phyloP scores from a whole-genome alignment of 2,329 filamentous ascomycete species.

The Cadophora malorum region DNA sequence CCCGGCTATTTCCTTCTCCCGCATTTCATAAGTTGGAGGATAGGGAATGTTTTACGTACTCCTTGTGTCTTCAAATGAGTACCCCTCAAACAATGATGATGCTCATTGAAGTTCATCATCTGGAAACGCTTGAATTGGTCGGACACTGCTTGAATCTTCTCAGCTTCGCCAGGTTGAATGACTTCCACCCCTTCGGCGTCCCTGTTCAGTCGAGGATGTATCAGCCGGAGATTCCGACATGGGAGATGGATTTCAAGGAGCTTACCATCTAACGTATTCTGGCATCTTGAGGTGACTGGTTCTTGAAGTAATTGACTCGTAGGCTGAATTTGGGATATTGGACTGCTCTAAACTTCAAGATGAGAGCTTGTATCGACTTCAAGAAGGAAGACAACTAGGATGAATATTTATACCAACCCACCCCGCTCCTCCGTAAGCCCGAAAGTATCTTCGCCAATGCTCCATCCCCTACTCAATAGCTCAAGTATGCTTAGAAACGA shows the following conservation, averaged over 20 bases:
- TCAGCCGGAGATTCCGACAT: neutral
- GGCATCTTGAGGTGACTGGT: conserved; percentile 10
- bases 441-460: neutral
- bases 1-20: too few species aligned
- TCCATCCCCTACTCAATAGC: neutral
- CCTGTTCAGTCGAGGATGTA: neutral
- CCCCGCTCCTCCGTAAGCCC: neutral
- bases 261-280: conserved; percentile 31
- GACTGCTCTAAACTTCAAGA: too few species aligned
- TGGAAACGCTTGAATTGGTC: conserved; percentile 34
- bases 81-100: conserved; percentile 32
- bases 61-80: conserved; percentile 33
- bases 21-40: too few species aligned
- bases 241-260: neutral
- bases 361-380: neutral
- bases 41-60: too few species aligned
- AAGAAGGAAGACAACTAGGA: neutral
- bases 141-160: conserved; percentile 32
- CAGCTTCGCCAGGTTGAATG: conserved; percentile 31
- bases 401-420: neutral
- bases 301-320: neutral
- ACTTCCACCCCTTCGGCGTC: conserved; percentile 30
- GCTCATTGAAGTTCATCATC: conserved; percentile 36
- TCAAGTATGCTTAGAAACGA: neutral
- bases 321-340: neutral